Evolutionary conservation across 2,329 filamentous ascomycete species (phyloP).

Genomic region (Chalaropsis ovoidea): DNA sequence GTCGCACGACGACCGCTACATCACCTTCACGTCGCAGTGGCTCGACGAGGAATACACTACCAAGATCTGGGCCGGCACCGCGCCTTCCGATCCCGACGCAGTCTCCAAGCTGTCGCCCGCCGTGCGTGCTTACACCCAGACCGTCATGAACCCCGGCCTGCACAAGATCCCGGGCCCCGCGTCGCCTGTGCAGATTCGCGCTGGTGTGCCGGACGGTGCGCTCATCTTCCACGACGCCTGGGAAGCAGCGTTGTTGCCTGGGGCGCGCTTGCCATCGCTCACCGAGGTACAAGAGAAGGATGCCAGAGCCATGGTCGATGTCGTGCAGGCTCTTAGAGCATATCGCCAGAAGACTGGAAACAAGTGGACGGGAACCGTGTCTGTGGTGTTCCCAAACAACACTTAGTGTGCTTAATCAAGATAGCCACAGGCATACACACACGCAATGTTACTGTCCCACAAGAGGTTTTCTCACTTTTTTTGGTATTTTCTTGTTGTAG

Average conservation of each 20-base stretch:
- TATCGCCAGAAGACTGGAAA: neutral
- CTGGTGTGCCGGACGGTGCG: constrained; percentile 40
- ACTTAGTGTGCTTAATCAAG: neutral
- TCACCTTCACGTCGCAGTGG: constrained; percentile 28
- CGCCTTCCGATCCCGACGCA: constrained; percentile 26
- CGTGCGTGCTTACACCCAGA: constrained; percentile 22
- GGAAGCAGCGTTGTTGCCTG: constrained; percentile 39
- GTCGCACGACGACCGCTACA: constrained; percentile 21
- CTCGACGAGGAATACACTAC: constrained; percentile 30
- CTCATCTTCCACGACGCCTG: constrained; percentile 45
- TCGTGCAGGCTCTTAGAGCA: constrained; percentile 11
- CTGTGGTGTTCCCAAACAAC: constrained; percentile 9
- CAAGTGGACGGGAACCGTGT: constrained; percentile 17
- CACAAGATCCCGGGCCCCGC: constrained; percentile 38
- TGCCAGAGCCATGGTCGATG: constrained; percentile 17
- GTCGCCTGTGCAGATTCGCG: constrained; percentile 41
- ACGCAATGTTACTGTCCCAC: too few relatives aligned
- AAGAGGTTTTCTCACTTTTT: constrained; percentile 2
- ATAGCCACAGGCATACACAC: neutral
- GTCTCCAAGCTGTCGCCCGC: constrained; percentile 18
- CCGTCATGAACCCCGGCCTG: constrained; percentile 34
- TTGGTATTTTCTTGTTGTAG: constrained; percentile 18
- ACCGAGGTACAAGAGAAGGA: constrained; percentile 13
- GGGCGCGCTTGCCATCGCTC: neutral
- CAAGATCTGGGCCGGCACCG: constrained; percentile 29